phyloP scores from a whole-genome alignment of 139 green algal genomes.

The Pleodorina starrii region DNA sequence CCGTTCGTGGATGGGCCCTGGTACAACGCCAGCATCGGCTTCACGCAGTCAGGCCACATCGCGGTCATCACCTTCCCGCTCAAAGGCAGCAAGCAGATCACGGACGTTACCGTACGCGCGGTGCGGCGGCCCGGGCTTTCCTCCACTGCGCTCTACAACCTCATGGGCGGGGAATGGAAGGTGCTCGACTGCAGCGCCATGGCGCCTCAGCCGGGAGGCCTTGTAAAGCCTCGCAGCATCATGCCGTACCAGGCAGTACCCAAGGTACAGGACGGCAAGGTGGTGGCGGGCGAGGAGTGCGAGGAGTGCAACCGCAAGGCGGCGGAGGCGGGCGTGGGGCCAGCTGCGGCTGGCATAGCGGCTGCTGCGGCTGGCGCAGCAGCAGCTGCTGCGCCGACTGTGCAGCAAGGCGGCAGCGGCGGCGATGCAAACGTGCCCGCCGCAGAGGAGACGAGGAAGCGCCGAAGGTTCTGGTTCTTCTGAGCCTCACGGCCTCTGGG shows the following conservation, averaged over 20 bases:
- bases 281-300: slow-evolving; percentile 25
- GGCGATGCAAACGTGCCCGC: not conserved
- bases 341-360: not conserved
- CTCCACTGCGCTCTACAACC: slow-evolving; percentile 52
- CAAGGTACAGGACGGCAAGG: slow-evolving; percentile 20
- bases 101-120: slow-evolving; percentile 58
- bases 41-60: slow-evolving; percentile 52
- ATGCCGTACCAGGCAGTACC: slow-evolving; percentile 43
- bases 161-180: slow-evolving; percentile 57
- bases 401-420: too few species aligned
- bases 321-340: not conserved
- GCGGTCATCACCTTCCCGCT: slow-evolving; percentile 58
- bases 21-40: slow-evolving; percentile 64
- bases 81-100: slow-evolving; percentile 56
- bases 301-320: slow-evolving; percentile 48
- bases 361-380: too few species aligned
- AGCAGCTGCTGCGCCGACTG: too few species aligned
- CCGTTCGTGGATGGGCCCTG: slow-evolving; percentile 53
- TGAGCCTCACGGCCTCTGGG: too few species aligned
- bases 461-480: slow-evolving; percentile 23
- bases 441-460: not conserved
- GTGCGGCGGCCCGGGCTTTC: not conserved
- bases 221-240: slow-evolving; percentile 55
- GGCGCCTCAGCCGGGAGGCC: slow-evolving; percentile 53
- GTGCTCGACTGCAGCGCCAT: slow-evolving; percentile 66